Evolutionary conservation across 2,329 filamentous ascomycete genomes (phyloP).

Genomic region (Furcasterigmium furcatum): DNA sequence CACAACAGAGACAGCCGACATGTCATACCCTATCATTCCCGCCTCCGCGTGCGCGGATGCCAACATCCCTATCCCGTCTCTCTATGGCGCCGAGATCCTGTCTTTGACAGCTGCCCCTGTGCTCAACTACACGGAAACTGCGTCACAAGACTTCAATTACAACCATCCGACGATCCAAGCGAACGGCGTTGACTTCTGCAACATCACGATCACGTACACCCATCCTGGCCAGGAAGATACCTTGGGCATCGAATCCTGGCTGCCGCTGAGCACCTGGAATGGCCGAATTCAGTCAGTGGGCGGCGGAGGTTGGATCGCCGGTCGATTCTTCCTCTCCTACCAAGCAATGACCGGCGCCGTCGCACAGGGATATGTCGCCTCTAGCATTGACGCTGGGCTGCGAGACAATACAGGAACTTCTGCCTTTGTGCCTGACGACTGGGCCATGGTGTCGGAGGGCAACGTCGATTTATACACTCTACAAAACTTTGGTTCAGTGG

Average conservation of each 20-base stretch:
- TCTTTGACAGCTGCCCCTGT: background rate
- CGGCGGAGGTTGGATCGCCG: constrained; percentile 23
- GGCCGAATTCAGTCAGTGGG: constrained; percentile 22
- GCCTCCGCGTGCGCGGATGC: background rate
- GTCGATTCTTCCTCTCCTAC: constrained; percentile 11
- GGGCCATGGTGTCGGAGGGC: constrained; percentile 14
- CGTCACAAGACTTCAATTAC: background rate
- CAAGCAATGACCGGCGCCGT: constrained; percentile 13
- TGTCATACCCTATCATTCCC: background rate
- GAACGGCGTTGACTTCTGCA: constrained; percentile 7
- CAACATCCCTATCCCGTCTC: background rate
- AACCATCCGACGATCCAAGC: background rate
- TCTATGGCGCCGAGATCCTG: constrained; percentile 2
- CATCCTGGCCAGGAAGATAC: constrained; percentile 14
- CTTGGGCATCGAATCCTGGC: constrained; percentile 18
- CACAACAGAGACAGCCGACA: too few species aligned
- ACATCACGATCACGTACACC: constrained; percentile 10
- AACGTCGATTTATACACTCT: constrained; percentile 19
- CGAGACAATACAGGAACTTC: background rate
- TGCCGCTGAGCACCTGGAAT: constrained; percentile 22
- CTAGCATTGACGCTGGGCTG: constrained; percentile 16
- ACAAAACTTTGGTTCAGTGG: constrained; percentile 20
- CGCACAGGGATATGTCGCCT: constrained; percentile 14
- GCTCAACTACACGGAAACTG: constrained; percentile 3
- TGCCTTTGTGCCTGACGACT: background rate